Conservation (phyloP, 768 basidiomycete genomes). For the Hypsizygus marmoreus region DNA sequence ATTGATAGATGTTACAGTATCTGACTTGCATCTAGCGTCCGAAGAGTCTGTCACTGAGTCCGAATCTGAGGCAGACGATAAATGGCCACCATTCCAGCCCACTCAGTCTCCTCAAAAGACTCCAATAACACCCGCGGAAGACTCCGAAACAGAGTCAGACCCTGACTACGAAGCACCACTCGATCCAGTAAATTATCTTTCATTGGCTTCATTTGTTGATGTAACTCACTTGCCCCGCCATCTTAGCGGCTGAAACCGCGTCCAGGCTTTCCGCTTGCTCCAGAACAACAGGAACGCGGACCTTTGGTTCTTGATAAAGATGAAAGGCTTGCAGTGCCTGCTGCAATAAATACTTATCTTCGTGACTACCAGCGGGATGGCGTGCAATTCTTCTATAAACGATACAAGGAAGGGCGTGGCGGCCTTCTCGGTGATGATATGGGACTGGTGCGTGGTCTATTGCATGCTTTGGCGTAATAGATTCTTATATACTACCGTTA, state of each 20-base stretch:
- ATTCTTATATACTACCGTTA: too few species aligned
- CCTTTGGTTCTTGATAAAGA: slow-evolving; percentile 54
- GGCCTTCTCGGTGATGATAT: slow-evolving; percentile 95
- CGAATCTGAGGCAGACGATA: slow-evolving; percentile 33
- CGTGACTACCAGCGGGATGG: slow-evolving; percentile 92
- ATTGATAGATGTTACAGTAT: neutral
- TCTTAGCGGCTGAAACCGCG: slow-evolving; percentile 37
- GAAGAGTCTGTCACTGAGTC: slow-evolving; percentile 36
- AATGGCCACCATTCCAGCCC: slow-evolving; percentile 7
- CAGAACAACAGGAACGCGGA: slow-evolving; percentile 41
- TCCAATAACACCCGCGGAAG: slow-evolving; percentile 3
- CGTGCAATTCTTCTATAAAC: slow-evolving; percentile 75
- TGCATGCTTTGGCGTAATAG: slow-evolving; percentile 3
- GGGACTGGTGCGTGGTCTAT: slow-evolving; percentile 60
- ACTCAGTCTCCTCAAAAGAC: neutral
- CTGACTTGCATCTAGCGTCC: slow-evolving; percentile 1
- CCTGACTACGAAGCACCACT: slow-evolving; percentile 32
- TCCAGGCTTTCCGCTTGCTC: slow-evolving; percentile 54
- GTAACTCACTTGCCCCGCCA: neutral
- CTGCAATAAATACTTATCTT: slow-evolving; percentile 80
- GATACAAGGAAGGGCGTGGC: slow-evolving; percentile 68
- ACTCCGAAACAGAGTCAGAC: slow-evolving; percentile 50
- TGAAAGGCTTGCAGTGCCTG: slow-evolving; percentile 55
- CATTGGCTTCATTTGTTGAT: neutral
- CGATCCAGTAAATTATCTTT: slow-evolving; percentile 23